Percentiles rank a stretch among this genome's conserved stretches.
These are phyloP conservation scores for Metarhizium humberi DNA, from an alignment of 2,329 filamentous ascomycete species.

Conservation along the genomic window DNA sequence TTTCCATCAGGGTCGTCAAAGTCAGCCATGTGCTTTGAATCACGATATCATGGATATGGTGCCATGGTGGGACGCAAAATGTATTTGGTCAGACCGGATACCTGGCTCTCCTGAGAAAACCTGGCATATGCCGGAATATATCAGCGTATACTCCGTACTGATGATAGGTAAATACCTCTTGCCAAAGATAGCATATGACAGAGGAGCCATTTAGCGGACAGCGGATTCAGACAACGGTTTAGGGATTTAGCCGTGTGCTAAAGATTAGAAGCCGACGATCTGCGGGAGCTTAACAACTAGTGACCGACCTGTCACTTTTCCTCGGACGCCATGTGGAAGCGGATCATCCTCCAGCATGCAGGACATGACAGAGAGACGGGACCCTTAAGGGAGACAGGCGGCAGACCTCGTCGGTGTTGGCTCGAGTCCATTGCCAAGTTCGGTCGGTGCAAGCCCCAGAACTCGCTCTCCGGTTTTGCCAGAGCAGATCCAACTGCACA, in stretches of 20 bases:
- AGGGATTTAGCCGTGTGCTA: background rate
- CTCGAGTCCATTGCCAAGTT: background rate
- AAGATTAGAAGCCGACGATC: background rate
- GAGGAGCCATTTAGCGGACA: background rate
- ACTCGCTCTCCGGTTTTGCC: too few relatives aligned
- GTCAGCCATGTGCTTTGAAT: background rate
- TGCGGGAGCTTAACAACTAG: background rate
- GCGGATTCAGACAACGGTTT: background rate
- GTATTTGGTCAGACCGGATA: background rate
- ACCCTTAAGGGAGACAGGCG: background rate
- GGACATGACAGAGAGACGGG: background rate
- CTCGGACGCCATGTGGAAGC: background rate
- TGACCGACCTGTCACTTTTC: background rate
- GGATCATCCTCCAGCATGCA: background rate
- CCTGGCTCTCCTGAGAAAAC: too few relatives aligned
- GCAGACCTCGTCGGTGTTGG: background rate
- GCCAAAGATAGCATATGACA: too few relatives aligned
- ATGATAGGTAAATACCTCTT: too few relatives aligned
- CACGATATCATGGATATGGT: background rate
- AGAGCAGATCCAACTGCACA: too few relatives aligned
- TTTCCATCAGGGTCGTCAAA: background rate
- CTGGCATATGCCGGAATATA: too few relatives aligned
- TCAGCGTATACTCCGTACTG: too few relatives aligned
- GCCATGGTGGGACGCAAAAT: background rate
- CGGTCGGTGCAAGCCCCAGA: too few relatives aligned